Evolutionary conservation across 768 basidiomycete genomes (phyloP), one percentile per base, ranked within the genome.

Genomic region (Lentinula boryana): DNA sequence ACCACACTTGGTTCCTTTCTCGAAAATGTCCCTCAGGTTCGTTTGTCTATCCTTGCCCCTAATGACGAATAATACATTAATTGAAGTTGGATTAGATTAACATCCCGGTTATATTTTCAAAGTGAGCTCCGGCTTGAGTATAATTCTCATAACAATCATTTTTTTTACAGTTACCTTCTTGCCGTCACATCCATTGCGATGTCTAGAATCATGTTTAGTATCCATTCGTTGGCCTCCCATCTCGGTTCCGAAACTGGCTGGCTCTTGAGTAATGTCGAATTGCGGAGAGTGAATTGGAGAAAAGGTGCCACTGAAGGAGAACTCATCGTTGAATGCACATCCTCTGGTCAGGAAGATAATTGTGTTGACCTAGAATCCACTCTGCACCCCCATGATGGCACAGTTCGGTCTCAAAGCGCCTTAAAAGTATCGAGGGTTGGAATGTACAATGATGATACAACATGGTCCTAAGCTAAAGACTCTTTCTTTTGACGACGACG

Each of bases 191-290:
- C 72, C 13, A 63, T 73, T 16, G 72, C 70, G 1, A 71, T 76
- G 35, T 75, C 73, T 43, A 71, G 71, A 12, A 69, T 74, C 18
- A 75, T 77, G 74, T 70, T 79, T 51, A 74, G 71, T 61, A 75
- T 78, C 49, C 72, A 74, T 52, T 78, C 78, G 1, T 66, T 80
- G n/a, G 76, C 80, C 15, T 69, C 73, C 31, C 69, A 70, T 16
- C 66, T 76, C 18, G 74, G 77, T 35, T 75, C 79, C 6, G 74
- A 77, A 38, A 72, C 76, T 1, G 70, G 72, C 10, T 80, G 75
- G 78, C 67, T 80, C 7, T 71, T 82, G 23, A 80, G 71, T 64
- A 73, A 77, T 61, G 73, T 75, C 5, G 79, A 81, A 66, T 70
- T 81, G 27, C 75, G 74, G 43, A 76, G 79, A 27, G 73, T 81